A percentile compares a stretch with the other conserved stretches of the same genome.
Evolutionary conservation across 2,329 filamentous ascomycete genomes (phyloP).

Genomic region (Nemania abortiva): DNA sequence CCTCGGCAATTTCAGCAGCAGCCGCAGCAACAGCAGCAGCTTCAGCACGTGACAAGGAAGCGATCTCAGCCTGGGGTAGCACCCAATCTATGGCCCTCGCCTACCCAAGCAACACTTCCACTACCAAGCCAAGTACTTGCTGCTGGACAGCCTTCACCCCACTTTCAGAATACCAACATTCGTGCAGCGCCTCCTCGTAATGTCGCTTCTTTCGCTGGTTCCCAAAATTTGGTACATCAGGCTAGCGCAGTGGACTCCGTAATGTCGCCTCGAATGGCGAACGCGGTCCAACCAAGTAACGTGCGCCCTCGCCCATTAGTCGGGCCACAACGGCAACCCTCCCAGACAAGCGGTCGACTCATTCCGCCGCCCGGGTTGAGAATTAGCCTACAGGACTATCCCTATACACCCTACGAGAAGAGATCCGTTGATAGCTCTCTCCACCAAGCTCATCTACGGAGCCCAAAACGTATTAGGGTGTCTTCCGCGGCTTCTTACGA

Average conservation of each 20-base stretch:
- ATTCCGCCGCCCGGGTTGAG: conserved; percentile 41
- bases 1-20: conserved; percentile 10
- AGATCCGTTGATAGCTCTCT: conserved; percentile 59
- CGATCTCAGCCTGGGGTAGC: conserved; percentile 24
- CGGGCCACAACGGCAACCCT: conserved; percentile 13
- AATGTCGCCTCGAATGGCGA: conserved; percentile 16
- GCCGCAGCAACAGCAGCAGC: conserved; percentile 23
- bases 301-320: conserved; percentile 10
- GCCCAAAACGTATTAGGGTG: conserved; percentile 57
- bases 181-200: conserved; percentile 4
- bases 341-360: conserved; percentile 36
- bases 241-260: conserved; percentile 1
- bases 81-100: conserved; percentile 27
- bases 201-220: not conserved
- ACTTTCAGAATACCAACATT: conserved; percentile 21
- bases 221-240: conserved; percentile 1
- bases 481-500: conserved; percentile 40
- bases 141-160: conserved; percentile 18
- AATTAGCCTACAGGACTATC: conserved; percentile 53
- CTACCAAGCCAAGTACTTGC: conserved; percentile 1
- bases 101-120: conserved; percentile 12
- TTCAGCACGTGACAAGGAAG: conserved; percentile 23
- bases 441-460: conserved; percentile 62
- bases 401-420: conserved; percentile 57
- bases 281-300: conserved; percentile 21